phyloP scores from a whole-genome alignment of 768 basidiomycete species.

The Guyanaporus albipodus region DNA sequence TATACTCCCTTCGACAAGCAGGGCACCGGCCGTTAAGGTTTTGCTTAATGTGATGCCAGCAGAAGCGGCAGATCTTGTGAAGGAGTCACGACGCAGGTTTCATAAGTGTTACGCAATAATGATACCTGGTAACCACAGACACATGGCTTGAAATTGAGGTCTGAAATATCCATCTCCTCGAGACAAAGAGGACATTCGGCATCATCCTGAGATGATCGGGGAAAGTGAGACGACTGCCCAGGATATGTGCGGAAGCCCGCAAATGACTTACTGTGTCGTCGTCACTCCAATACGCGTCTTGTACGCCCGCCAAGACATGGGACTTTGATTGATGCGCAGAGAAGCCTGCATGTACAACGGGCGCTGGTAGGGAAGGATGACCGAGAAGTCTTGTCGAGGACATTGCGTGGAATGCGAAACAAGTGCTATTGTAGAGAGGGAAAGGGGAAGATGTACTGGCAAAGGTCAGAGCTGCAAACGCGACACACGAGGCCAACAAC shows the following conservation, averaged over 20 bases:
- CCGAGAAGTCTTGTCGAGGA: slow-evolving; percentile 53
- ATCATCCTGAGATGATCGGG: slow-evolving; percentile 66
- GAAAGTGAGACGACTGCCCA: slow-evolving; percentile 13
- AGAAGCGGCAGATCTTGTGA: slow-evolving; percentile 94
- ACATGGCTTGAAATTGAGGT: slow-evolving; percentile 99
- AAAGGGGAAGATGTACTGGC: not conserved
- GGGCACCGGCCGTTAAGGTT: slow-evolving; percentile 96
- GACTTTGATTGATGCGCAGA: slow-evolving; percentile 77
- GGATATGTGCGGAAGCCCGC: slow-evolving; percentile 1
- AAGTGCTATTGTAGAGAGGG: slow-evolving; percentile 4
- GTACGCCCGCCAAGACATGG: slow-evolving; percentile 82
- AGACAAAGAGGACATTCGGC: slow-evolving; percentile 97
- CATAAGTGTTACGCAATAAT: slow-evolving; percentile 15
- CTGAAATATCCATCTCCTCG: slow-evolving; percentile 98
- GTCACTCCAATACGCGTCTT: slow-evolving; percentile 97
- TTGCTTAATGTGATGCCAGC: slow-evolving; percentile 97
- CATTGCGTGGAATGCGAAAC: slow-evolving; percentile 32
- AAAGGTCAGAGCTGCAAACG: slow-evolving; percentile 20
- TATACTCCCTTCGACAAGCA: slow-evolving; percentile 90
- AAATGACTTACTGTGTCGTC: slow-evolving; percentile 67
- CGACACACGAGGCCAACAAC: slow-evolving; percentile 25
- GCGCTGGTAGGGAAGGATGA: slow-evolving; percentile 66
- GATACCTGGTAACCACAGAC: slow-evolving; percentile 95
- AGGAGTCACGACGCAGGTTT: slow-evolving; percentile 12
- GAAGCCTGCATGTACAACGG: slow-evolving; percentile 67